Percentiles rank a stretch among this genome's conserved stretches.
Evolutionary conservation across 768 basidiomycete species (phyloP).

Genomic region (Naganishia onofrii): DNA sequence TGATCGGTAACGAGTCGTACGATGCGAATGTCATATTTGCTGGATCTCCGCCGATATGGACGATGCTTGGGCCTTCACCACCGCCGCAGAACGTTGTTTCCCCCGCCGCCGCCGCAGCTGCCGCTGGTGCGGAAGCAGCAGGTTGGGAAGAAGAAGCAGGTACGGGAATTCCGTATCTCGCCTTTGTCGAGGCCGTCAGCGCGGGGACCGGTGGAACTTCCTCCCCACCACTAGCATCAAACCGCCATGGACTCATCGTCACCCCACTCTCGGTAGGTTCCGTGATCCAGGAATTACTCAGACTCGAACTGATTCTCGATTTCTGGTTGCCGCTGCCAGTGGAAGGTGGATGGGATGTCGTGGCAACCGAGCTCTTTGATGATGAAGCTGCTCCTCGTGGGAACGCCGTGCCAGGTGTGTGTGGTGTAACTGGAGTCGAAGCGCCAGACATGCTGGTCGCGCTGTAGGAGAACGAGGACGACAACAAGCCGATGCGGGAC

Average conservation of each 20-base stretch:
- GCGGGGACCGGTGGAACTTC: conserved; percentile 6
- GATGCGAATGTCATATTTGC: conserved; percentile 22
- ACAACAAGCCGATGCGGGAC: conserved; percentile 4
- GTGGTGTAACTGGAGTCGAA: neutral
- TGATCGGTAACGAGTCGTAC: conserved; percentile 20
- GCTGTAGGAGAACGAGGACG: conserved; percentile 13
- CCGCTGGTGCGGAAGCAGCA: neutral
- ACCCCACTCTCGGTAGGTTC: conserved; percentile 25
- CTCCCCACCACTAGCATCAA: conserved; percentile 5
- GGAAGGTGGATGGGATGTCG: neutral
- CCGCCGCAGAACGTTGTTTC: conserved; percentile 18
- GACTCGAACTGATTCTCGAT: neutral
- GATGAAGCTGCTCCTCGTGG: neutral
- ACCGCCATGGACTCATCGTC: conserved; percentile 16
- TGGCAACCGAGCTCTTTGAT: neutral
- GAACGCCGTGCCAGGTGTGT: neutral
- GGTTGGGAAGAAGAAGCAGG: no score
- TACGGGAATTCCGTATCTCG: conserved; percentile 5
- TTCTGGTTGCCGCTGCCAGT: neutral
- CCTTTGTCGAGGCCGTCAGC: conserved; percentile 14
- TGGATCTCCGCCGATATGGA: conserved; percentile 13
- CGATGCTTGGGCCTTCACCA: conserved; percentile 16
- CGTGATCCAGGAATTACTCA: conserved; percentile 26
- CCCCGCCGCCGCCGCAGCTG: neutral
- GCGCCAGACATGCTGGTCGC: neutral